Percentiles rank a stretch among this genome's conserved stretches.
These are phyloP conservation scores for Dissophora ornata DNA, from an alignment of 192 early-diverging fungal species.

Conservation along the genomic window DNA sequence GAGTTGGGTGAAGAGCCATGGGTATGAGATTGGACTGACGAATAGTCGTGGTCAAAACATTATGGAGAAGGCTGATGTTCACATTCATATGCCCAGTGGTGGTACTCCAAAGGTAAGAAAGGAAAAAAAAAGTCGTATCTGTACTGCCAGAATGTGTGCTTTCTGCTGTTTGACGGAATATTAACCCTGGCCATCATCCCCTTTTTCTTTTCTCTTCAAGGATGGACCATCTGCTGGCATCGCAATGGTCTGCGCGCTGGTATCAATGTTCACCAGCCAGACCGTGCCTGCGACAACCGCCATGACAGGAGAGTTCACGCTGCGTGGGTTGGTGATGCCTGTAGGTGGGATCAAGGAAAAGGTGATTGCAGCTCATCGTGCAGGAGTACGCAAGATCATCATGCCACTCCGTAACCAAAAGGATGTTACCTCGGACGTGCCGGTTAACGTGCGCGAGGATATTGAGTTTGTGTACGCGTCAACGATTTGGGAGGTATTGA, in stretches of 20 bases:
- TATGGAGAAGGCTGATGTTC: slow-evolving; percentile 76
- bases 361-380: slow-evolving; percentile 82
- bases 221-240: slow-evolving; percentile 83
- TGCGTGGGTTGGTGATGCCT: slow-evolving; percentile 82
- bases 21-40: slow-evolving; percentile 66
- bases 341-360: slow-evolving; percentile 95
- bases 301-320: slow-evolving; percentile 91
- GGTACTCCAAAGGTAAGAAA: slow-evolving; percentile 72
- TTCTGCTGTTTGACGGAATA: background rate
- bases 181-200: slow-evolving; percentile 67
- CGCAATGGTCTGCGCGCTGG: slow-evolving; percentile 80
- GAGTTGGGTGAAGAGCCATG: slow-evolving; percentile 81
- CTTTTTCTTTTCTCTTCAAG: slow-evolving; percentile 25
- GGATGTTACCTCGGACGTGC: slow-evolving; percentile 79
- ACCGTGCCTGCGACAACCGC: slow-evolving; percentile 67
- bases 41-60: slow-evolving; percentile 53
- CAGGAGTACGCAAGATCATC: slow-evolving; percentile 79
- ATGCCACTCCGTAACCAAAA: slow-evolving; percentile 77
- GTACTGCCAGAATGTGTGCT: background rate
- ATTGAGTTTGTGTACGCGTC: slow-evolving; percentile 79
- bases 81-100: slow-evolving; percentile 90
- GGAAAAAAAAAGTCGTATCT: no score
- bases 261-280: slow-evolving; percentile 76
- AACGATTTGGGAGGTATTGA: slow-evolving; percentile 72
- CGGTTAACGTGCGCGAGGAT: slow-evolving; percentile 69